Evolutionary conservation across 2,329 filamentous ascomycete species (phyloP), one percentile per base, ranked within the genome.

Genomic region (Orbilia ellipsospora): DNA sequence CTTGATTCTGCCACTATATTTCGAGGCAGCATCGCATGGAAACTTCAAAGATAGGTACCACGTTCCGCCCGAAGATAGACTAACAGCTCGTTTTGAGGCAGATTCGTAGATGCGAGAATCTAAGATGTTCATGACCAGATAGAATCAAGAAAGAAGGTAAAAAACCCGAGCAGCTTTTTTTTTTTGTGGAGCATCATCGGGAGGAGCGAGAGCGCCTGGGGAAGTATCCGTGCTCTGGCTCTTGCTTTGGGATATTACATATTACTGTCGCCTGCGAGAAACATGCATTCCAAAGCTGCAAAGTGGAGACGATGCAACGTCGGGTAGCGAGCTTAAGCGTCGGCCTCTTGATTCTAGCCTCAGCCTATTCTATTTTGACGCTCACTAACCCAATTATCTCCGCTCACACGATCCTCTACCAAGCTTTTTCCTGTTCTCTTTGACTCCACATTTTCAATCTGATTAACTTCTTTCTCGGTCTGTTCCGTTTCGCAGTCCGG

Each of bases 251-350:
- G 31, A 36, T 36, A 36, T 7, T 36, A 36, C 31, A 4, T 36
- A 36, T 36, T 36, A 36, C 10, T 10, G 40, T 59, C 31, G 55
- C 40, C 26, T 44, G 31, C 55, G 31, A 44, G 55, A 26, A 45
- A 16, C 36, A 23, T 36, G 31, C 31, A 20, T 59, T 45, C 10
- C 26, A 63, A 36, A 52, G 60, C 50, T 63, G 31, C 50, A 62
- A 64, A 62, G 69, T 66, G 62, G 69, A 67, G 69, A 67, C 69
- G 51, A 73, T 73, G 69, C 63, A 73, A 73, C 69, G 28, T 73
- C 63, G 63, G 57, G 68, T 73, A 56, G 54, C 62, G 56, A 73
- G 62, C 48, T 50, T 69, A 69, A 62, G 56, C 56, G 59, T 69
- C 44, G 59, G 56, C 48, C 44, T 40, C 23, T 36, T 60, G 54